Conservation (phyloP, 148 eudicot species). For the Rhododendron ovatum region DNA sequence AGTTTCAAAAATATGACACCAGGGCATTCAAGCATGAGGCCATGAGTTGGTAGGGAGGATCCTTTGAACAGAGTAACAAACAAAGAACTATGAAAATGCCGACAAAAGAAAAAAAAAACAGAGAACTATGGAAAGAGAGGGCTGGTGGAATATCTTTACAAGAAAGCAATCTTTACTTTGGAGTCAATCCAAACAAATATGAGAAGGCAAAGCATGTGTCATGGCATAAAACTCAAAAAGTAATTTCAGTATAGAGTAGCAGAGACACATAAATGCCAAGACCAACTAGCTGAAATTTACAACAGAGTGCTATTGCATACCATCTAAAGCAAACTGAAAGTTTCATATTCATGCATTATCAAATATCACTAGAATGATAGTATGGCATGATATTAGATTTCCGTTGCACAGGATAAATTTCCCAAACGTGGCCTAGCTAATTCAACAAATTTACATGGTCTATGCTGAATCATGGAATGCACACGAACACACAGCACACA, state of each 20-base stretch:
- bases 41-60: not conserved
- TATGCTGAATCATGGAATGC: not conserved
- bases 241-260: not conserved
- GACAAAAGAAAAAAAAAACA: not conserved
- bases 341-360: not conserved
- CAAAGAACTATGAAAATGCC: not conserved
- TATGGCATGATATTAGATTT: not conserved
- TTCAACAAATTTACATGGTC: not conserved
- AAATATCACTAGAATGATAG: not conserved
- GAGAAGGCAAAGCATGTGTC: not conserved
- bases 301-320: not conserved
- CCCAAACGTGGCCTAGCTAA: not conserved
- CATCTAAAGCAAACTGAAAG: not conserved
- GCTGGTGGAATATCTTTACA: not conserved
- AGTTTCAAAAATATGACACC: not conserved
- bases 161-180: not conserved
- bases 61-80: not conserved
- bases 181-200: not conserved
- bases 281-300: not conserved
- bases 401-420: not conserved
- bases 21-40: not conserved
- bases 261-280: not conserved
- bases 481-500: not conserved
- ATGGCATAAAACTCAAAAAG: not conserved
- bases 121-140: not conserved